These are phyloP conservation scores for Rubia tinctorum DNA, from an alignment of 305 asterid genomes.

Conservation along the genomic window DNA sequence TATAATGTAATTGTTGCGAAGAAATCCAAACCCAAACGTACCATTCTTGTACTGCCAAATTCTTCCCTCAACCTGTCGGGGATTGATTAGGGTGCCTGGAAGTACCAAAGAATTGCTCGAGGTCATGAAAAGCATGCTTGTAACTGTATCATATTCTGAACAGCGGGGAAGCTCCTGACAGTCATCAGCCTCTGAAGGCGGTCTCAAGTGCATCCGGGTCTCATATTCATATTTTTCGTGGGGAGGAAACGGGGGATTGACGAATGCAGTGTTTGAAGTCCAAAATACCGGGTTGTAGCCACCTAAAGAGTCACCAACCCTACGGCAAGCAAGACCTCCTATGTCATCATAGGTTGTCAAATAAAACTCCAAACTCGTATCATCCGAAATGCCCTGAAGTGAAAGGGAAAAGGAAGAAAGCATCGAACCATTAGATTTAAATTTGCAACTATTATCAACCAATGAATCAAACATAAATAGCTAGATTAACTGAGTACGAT, in stretches of 20 bases:
- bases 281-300: conserved; percentile 67
- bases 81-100: conserved; percentile 51
- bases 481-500: background rate
- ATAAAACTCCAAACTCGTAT: conserved; percentile 70
- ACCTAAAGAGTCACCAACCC: conserved; percentile 56
- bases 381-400: conserved; percentile 75
- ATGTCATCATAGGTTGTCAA: conserved; percentile 76
- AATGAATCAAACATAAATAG: background rate
- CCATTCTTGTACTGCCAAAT: conserved; percentile 78
- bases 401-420: conserved; percentile 4
- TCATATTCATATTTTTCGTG: conserved; percentile 60
- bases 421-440: background rate
- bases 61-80: conserved; percentile 72
- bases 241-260: conserved; percentile 63
- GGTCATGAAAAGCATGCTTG: conserved; percentile 60
- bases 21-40: conserved; percentile 82
- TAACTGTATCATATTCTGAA: conserved; percentile 34
- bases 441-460: background rate
- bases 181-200: conserved; percentile 40
- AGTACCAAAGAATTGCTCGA: conserved; percentile 80
- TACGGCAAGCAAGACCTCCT: conserved; percentile 87
- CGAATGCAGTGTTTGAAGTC: conserved; percentile 53
- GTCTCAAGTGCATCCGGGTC: conserved; percentile 55
- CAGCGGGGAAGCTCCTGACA: conserved; percentile 21
- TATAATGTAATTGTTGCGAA: conserved; percentile 48